A percentile compares a stretch with the other conserved stretches of the same genome.
These are phyloP conservation scores for Alternaria triticimaculans DNA, from an alignment of 2,329 filamentous ascomycete genomes.

Conservation along the genomic window DNA sequence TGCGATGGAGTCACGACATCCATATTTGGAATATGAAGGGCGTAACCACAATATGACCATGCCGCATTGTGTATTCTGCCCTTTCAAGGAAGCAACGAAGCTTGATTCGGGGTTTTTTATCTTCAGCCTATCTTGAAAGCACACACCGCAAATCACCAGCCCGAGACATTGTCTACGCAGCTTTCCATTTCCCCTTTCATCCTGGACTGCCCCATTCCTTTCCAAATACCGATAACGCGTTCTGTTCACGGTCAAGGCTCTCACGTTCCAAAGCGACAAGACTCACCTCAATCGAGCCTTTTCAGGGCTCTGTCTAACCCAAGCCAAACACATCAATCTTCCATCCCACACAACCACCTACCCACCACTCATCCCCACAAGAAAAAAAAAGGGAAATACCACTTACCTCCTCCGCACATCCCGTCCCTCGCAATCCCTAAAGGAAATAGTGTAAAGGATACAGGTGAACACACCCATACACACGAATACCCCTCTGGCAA, in stretches of 20 bases:
- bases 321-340: background rate
- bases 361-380: background rate
- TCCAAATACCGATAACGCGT: accelerated
- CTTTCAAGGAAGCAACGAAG: background rate
- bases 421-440: no score
- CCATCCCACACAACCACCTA: background rate
- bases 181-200: no score
- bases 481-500: slow-evolving; percentile 39
- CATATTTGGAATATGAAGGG: background rate
- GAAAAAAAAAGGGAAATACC: background rate
- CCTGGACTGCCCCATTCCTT: background rate
- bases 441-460: no score
- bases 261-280: background rate
- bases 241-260: background rate
- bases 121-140: no score
- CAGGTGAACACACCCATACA: slow-evolving; percentile 45
- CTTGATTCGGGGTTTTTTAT: no score
- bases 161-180: background rate
- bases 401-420: background rate
- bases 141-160: no score
- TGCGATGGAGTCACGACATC: background rate
- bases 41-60: background rate
- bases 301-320: no score
- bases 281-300: background rate
- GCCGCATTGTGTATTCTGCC: background rate